These are phyloP conservation scores for Pseudonitzschia multiseries DNA, from an alignment of 108 stramenopile species.

Conservation along the genomic window DNA sequence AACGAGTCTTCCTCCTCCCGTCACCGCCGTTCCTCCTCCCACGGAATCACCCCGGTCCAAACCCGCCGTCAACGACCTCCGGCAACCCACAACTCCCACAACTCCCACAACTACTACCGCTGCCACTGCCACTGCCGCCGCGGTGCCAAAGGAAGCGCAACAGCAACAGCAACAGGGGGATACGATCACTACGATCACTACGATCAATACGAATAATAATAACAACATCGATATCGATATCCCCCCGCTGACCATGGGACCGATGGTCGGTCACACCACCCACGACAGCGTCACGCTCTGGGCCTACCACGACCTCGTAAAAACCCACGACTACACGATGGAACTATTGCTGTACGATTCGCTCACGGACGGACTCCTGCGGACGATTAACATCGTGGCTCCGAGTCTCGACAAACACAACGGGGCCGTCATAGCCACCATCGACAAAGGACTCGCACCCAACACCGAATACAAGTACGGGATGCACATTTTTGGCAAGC, in stretches of 20 bases:
- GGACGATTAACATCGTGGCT: not conserved
- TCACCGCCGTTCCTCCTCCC: no score
- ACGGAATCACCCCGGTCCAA: not conserved
- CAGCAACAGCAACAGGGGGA: no score
- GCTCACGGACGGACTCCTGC: not conserved
- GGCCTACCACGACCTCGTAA: constrained; percentile 20
- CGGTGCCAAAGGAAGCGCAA: not conserved
- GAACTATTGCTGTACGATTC: constrained; percentile 15
- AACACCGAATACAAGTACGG: constrained; percentile 23
- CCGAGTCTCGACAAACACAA: not conserved
- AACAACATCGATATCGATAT: no score
- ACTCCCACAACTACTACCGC: not conserved
- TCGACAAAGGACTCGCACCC: constrained; percentile 9
- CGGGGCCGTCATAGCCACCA: not conserved
- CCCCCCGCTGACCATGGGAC: constrained; percentile 17
- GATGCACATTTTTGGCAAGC: constrained; percentile 11
- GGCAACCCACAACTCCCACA: not conserved
- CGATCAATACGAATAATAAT: no score
- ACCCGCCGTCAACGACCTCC: not conserved
- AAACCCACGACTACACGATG: constrained; percentile 10
- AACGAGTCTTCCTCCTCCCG: no score
- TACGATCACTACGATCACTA: no score
- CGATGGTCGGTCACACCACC: constrained; percentile 34
- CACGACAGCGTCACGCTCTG: constrained; percentile 22
- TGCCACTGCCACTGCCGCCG: no score